A percentile compares a stretch with the other conserved stretches of the same genome.
These are phyloP conservation scores for Chlamydomonas schloesseri DNA, from an alignment of 139 green algal genomes.

Conservation along the genomic window DNA sequence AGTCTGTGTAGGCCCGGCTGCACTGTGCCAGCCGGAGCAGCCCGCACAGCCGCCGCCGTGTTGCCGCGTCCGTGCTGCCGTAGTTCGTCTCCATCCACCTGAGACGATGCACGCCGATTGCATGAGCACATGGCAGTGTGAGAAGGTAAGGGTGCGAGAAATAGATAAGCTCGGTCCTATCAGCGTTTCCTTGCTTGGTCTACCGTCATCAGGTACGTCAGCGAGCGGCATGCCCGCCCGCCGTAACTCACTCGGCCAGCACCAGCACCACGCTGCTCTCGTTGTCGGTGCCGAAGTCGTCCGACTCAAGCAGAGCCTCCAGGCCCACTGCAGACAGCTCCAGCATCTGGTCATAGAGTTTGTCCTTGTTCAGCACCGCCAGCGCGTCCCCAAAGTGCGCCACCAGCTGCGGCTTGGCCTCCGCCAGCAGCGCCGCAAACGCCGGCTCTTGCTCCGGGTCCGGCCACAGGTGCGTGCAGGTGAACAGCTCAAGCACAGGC, in stretches of 20 bases:
- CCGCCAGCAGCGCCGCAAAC: not conserved
- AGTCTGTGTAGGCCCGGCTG: not conserved
- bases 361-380: not conserved
- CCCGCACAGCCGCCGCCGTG: not conserved
- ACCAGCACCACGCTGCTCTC: conserved; percentile 19
- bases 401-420: not conserved
- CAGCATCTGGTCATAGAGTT: not conserved
- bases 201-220: no score
- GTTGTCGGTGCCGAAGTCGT: conserved; percentile 16
- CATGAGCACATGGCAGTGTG: no score
- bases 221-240: no score
- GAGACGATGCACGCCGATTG: no score
- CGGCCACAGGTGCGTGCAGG: not conserved
- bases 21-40: conserved; percentile 1
- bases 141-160: no score
- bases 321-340: not conserved
- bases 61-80: not conserved
- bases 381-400: not conserved
- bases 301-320: conserved; percentile 19
- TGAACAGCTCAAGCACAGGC: conserved; percentile 21
- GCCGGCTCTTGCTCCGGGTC: not conserved
- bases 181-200: no score
- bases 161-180: no score
- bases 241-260: not conserved
- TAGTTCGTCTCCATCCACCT: not conserved